Conservation (phyloP, 1,284 basidiomycete species). For the Boletus semigastroideus region DNA sequence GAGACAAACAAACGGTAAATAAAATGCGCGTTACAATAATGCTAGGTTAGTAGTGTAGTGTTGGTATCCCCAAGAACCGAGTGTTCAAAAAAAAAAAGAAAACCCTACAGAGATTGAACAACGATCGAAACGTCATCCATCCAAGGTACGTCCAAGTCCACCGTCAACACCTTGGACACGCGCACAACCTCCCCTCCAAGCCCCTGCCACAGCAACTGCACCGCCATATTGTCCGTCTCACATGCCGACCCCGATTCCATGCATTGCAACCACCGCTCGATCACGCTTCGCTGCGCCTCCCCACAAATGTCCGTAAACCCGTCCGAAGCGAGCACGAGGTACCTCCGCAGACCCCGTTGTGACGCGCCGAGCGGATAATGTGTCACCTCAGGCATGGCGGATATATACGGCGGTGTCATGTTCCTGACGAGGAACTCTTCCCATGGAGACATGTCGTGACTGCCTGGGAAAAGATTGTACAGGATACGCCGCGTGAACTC, state of each 20-base stretch:
- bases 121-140: slow-evolving; percentile 70
- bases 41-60: slow-evolving; percentile 8
- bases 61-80: background rate
- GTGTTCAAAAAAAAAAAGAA: background rate
- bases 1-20: background rate
- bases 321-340: slow-evolving; percentile 65
- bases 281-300: slow-evolving; percentile 43
- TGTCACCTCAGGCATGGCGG: slow-evolving; percentile 59
- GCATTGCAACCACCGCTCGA: slow-evolving; percentile 44
- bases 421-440: slow-evolving; percentile 63
- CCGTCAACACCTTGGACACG: slow-evolving; percentile 60
- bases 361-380: slow-evolving; percentile 47
- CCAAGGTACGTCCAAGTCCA: slow-evolving; percentile 67
- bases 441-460: slow-evolving; percentile 60
- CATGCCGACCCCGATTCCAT: slow-evolving; percentile 13
- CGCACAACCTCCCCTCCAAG: slow-evolving; percentile 57
- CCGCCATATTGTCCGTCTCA: slow-evolving; percentile 37
- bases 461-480: slow-evolving; percentile 63
- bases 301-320: slow-evolving; percentile 65
- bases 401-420: slow-evolving; percentile 67
- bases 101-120: slow-evolving; percentile 53
- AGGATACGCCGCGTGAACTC: slow-evolving; percentile 66
- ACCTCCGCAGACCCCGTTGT: slow-evolving; percentile 37
- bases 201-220: slow-evolving; percentile 54
- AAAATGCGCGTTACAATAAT: background rate